Conservation (phyloP, 768 basidiomycete genomes). For the Daedaleopsis nitida region DNA sequence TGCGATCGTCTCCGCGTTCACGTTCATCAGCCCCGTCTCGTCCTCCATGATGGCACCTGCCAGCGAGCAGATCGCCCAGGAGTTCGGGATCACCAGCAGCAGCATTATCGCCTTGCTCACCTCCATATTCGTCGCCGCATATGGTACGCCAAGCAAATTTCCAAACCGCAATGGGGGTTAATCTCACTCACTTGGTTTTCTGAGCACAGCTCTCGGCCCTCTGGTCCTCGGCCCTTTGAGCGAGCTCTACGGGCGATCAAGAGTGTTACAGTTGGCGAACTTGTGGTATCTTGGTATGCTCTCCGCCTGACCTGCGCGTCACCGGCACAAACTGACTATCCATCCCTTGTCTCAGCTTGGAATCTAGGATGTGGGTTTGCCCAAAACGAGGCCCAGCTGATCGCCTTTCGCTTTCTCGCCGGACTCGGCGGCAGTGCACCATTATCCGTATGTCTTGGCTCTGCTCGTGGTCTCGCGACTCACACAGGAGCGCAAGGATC, state of each 20-base stretch:
- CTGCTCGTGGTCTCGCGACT: not conserved
- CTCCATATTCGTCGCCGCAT: constrained; percentile 59
- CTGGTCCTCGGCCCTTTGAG: constrained; percentile 58
- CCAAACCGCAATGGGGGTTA: not conserved
- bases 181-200: no score
- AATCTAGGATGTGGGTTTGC: constrained; percentile 44
- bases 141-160: constrained; percentile 45
- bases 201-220: constrained; percentile 46
- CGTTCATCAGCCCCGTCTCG: constrained; percentile 67
- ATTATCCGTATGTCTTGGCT: constrained; percentile 27
- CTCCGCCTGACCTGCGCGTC: not conserved
- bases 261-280: constrained; percentile 62
- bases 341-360: constrained; percentile 42
- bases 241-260: constrained; percentile 68
- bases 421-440: constrained; percentile 42
- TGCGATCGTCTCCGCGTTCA: constrained; percentile 64
- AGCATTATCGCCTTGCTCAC: constrained; percentile 57
- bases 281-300: constrained; percentile 59
- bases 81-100: constrained; percentile 55
- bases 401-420: constrained; percentile 41
- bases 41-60: constrained; percentile 78
- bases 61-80: constrained; percentile 44
- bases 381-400: constrained; percentile 32
- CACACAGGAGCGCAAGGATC: no score
- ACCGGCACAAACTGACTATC: no score